Percentiles rank a stretch among this genome's conserved stretches.
Conservation (phyloP, 148 eudicot genomes). For the Vaccinium myrtillus region DNA sequence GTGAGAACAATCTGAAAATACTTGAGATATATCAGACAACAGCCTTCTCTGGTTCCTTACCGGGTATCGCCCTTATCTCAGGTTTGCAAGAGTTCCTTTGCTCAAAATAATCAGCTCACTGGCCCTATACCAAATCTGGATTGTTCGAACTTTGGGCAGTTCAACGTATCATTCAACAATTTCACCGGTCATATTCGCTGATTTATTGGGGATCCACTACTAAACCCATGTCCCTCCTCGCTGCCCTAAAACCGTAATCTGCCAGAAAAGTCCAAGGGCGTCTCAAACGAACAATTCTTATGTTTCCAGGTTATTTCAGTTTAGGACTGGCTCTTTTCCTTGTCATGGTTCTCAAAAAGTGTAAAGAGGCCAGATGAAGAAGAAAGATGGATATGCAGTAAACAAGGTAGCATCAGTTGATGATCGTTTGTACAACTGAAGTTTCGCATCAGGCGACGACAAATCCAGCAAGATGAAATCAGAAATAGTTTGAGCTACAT, state of each 20-base stretch:
- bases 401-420: slow-evolving; percentile 6
- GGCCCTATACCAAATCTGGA: slow-evolving; percentile 33
- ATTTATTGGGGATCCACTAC: slow-evolving; percentile 5
- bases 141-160: slow-evolving; percentile 23
- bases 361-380: no score
- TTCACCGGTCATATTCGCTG: slow-evolving; percentile 32
- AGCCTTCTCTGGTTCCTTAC: slow-evolving; percentile 31
- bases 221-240: no score
- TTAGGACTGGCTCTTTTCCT: no score
- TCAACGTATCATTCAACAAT: slow-evolving; percentile 40
- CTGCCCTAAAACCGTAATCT: no score
- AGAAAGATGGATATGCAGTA: background rate
- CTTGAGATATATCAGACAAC: slow-evolving; percentile 39
- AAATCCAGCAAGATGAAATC: slow-evolving; percentile 19
- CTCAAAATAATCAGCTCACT: slow-evolving; percentile 33
- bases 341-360: no score
- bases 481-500: slow-evolving; percentile 10
- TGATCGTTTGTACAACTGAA: slow-evolving; percentile 2
- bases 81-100: slow-evolving; percentile 30
- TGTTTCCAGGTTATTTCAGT: no score
- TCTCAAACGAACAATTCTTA: no score
- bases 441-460: slow-evolving; percentile 3
- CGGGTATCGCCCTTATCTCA: slow-evolving; percentile 30
- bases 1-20: slow-evolving; percentile 23
- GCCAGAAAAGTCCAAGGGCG: no score